A percentile compares a stretch with the other conserved stretches of the same genome.
These are phyloP conservation scores for Hypoxylon fragiforme DNA, from an alignment of 495 filamentous ascomycete species.

Conservation along the genomic window DNA sequence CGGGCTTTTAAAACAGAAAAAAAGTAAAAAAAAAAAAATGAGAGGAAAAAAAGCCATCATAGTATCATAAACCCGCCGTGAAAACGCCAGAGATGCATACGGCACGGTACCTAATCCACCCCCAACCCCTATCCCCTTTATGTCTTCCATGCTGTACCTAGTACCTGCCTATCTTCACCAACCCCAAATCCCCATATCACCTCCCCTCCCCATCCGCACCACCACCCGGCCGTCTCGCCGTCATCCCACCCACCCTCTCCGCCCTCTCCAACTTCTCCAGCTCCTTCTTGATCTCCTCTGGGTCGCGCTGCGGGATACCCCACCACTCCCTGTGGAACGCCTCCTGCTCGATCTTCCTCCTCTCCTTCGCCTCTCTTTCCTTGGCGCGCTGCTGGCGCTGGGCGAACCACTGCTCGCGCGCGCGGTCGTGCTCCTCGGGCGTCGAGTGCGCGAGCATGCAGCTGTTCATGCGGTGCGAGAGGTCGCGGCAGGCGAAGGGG, in stretches of 20 bases:
- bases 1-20: no score
- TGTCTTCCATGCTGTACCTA: slow-evolving; percentile 11
- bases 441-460: slow-evolving; percentile 90
- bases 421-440: slow-evolving; percentile 80
- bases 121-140: no score
- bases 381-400: slow-evolving; percentile 65
- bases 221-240: slow-evolving; percentile 19
- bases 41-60: no score
- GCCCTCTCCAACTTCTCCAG: slow-evolving; percentile 42
- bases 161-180: background rate
- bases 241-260: slow-evolving; percentile 46
- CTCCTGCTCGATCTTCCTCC: slow-evolving; percentile 57
- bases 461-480: slow-evolving; percentile 83
- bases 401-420: slow-evolving; percentile 92
- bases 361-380: slow-evolving; percentile 63
- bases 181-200: background rate
- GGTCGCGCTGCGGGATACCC: slow-evolving; percentile 56
- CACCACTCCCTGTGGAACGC: slow-evolving; percentile 63
- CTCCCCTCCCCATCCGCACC: slow-evolving; percentile 3
- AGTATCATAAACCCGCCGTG: no score
- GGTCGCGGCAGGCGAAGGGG: slow-evolving; percentile 77
- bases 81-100: no score
- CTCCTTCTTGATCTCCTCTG: slow-evolving; percentile 42
- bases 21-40: no score
- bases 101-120: no score